These are phyloP conservation scores for Taxawa tesnikishii DNA, from an alignment of 2,329 filamentous ascomycete genomes.

Conservation along the genomic window DNA sequence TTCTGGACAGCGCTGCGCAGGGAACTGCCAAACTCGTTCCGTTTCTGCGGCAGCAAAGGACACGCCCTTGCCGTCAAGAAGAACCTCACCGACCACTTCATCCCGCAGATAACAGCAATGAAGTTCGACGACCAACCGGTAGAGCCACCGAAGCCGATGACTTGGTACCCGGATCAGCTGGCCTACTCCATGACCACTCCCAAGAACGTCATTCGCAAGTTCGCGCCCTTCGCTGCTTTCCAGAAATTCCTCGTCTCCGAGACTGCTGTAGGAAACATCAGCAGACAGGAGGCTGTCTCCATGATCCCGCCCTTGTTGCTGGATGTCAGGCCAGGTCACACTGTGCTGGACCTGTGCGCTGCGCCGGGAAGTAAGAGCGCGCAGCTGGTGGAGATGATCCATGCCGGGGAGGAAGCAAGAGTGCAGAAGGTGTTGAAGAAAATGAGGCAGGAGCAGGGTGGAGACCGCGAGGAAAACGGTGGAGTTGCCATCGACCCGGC, in stretches of 20 bases:
- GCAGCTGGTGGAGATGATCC: constrained; percentile 88
- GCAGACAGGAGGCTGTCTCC: constrained; percentile 91
- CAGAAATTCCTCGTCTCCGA: constrained; percentile 97
- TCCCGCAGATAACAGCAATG: constrained; percentile 79
- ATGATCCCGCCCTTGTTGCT: constrained; percentile 97
- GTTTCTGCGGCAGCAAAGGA: constrained; percentile 90
- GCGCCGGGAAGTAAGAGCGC: constrained; percentile 95
- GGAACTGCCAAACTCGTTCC: constrained; percentile 92
- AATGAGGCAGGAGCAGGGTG: constrained; percentile 48
- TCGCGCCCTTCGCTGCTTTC: constrained; percentile 86
- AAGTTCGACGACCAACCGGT: constrained; percentile 71
- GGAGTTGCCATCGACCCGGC: constrained; percentile 24
- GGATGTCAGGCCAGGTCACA: constrained; percentile 83
- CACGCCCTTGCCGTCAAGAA: constrained; percentile 89
- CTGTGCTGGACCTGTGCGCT: constrained; percentile 88
- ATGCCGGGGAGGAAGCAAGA: constrained; percentile 79
- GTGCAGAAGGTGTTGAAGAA: constrained; percentile 59
- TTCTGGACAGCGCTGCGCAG: constrained; percentile 79
- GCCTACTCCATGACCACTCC: constrained; percentile 98
- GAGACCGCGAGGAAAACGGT: constrained; percentile 34
- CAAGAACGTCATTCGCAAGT: constrained; percentile 89
- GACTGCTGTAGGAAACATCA: constrained; percentile 94
- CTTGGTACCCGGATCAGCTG: constrained; percentile 89
- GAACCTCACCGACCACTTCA: constrained; percentile 75
- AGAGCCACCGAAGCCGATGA: constrained; percentile 66